phyloP scores from a whole-genome alignment of 169 alveolate genomes.

The Plasmodium knowlesi region DNA sequence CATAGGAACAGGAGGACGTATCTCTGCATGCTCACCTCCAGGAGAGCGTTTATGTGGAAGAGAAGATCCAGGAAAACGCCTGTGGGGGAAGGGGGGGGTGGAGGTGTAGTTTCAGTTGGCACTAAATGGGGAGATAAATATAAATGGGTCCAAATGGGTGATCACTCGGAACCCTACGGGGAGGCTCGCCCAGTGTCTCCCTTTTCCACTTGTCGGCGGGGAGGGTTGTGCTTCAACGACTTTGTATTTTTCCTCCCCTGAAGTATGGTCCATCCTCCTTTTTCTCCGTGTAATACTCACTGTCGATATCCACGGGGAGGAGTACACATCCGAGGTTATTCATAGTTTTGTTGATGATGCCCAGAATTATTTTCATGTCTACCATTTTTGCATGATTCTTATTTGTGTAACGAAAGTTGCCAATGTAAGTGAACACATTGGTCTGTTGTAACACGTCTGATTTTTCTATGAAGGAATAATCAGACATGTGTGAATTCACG shows the following conservation, averaged over 20 bases:
- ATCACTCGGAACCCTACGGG: background rate
- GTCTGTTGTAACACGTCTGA: constrained; percentile 33
- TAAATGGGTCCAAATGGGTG: background rate
- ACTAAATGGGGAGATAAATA: background rate
- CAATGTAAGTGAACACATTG: constrained; percentile 47
- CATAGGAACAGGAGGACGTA: constrained; percentile 56
- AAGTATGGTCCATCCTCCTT: background rate
- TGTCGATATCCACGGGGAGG: constrained; percentile 66
- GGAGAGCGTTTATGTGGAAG: constrained; percentile 51
- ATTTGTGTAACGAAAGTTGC: constrained; percentile 64
- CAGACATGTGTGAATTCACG: constrained; percentile 30
- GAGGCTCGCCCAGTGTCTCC: background rate
- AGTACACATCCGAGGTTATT: constrained; percentile 50
- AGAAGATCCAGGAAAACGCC: constrained; percentile 67
- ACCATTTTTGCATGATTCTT: constrained; percentile 35
- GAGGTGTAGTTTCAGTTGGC: background rate
- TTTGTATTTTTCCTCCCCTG: background rate
- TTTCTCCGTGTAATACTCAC: background rate
- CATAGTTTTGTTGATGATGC: constrained; percentile 37
- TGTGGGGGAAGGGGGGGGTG: background rate
- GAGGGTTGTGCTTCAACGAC: background rate
- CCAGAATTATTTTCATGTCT: constrained; percentile 18
- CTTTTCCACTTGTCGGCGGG: background rate
- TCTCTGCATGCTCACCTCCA: constrained; percentile 59
- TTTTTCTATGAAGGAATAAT: constrained; percentile 67